Percentiles rank a stretch among this genome's conserved stretches.
Conservation (phyloP, 768 basidiomycete genomes). For the Tremella mesenterica region DNA sequence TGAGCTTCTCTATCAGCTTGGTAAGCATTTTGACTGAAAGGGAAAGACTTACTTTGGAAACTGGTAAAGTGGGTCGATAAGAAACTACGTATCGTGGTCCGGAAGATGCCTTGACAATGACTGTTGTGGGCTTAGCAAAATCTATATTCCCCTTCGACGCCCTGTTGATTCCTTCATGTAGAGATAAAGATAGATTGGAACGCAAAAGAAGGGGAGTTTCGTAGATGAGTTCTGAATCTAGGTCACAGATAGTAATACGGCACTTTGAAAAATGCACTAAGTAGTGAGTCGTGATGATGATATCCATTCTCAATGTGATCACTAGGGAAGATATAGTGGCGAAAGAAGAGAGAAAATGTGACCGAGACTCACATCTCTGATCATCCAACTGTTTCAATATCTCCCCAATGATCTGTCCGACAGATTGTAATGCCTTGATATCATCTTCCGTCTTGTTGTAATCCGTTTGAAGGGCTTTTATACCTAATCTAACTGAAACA, state of each 20-base stretch:
- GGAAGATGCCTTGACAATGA: conserved; percentile 97
- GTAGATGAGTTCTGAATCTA: no score
- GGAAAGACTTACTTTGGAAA: conserved; percentile 48
- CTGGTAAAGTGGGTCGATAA: conserved; percentile 85
- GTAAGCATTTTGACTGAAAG: neutral
- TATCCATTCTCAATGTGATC: no score
- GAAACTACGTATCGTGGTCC: conserved; percentile 98
- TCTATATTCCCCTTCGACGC: no score
- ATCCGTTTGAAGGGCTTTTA: conserved; percentile 79
- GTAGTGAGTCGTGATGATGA: no score
- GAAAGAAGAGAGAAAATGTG: neutral
- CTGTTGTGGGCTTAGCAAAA: no score
- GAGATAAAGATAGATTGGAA: no score
- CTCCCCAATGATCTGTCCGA: conserved; percentile 98
- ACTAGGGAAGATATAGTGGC: no score
- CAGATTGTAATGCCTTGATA: conserved; percentile 96
- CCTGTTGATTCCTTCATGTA: no score
- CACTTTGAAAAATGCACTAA: neutral
- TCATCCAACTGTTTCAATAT: conserved; percentile 98
- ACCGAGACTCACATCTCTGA: conserved; percentile 68
- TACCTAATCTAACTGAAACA: conserved; percentile 73
- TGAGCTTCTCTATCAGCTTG: conserved; percentile 56
- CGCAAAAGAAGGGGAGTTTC: no score
- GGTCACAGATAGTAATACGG: no score
- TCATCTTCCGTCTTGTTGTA: conserved; percentile 96